These are phyloP conservation scores for Wickerhamiella nectarea DNA, from an alignment of 805 yeast genomes.

Conservation along the genomic window DNA sequence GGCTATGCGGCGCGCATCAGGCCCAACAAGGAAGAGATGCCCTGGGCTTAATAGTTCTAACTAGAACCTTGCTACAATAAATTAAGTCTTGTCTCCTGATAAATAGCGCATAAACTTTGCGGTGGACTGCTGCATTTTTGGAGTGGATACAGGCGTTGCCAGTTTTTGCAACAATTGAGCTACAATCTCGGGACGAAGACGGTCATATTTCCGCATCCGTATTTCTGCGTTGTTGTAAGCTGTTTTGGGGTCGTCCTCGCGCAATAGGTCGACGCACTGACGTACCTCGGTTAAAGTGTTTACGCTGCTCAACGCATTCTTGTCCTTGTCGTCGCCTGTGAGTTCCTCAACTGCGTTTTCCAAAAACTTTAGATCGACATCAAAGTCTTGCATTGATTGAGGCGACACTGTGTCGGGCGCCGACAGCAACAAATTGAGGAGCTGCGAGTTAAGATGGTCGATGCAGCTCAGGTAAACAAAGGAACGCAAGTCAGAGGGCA, in stretches of 20 bases:
- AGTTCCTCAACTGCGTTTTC: slow-evolving; percentile 35
- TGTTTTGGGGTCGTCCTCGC: slow-evolving; percentile 35
- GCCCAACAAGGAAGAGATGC: no score
- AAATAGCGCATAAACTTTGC: slow-evolving; percentile 17
- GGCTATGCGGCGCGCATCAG: no score
- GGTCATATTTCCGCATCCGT: slow-evolving; percentile 54
- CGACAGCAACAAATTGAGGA: slow-evolving; percentile 44
- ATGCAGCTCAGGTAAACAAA: slow-evolving; percentile 74
- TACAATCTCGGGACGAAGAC: slow-evolving; percentile 58
- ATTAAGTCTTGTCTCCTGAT: slow-evolving; percentile 13
- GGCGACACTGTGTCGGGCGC: slow-evolving; percentile 41
- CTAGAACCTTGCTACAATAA: not conserved
- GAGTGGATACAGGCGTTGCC: slow-evolving; percentile 15
- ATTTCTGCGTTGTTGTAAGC: slow-evolving; percentile 41
- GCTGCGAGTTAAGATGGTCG: slow-evolving; percentile 65
- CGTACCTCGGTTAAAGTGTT: slow-evolving; percentile 67
- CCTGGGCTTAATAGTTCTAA: no score
- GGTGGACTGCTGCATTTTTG: slow-evolving; percentile 12
- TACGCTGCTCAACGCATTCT: slow-evolving; percentile 32
- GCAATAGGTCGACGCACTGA: slow-evolving; percentile 63
- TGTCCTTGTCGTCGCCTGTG: slow-evolving; percentile 15
- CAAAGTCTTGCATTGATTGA: slow-evolving; percentile 58
- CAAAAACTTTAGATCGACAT: slow-evolving; percentile 62
- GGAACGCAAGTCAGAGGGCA: slow-evolving; percentile 67
- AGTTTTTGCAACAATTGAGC: slow-evolving; percentile 14